Percentiles rank a stretch among this genome's conserved stretches.
These are phyloP conservation scores for Danielia reshetovae DNA, from an alignment of 805 yeast genomes.

Conservation along the genomic window DNA sequence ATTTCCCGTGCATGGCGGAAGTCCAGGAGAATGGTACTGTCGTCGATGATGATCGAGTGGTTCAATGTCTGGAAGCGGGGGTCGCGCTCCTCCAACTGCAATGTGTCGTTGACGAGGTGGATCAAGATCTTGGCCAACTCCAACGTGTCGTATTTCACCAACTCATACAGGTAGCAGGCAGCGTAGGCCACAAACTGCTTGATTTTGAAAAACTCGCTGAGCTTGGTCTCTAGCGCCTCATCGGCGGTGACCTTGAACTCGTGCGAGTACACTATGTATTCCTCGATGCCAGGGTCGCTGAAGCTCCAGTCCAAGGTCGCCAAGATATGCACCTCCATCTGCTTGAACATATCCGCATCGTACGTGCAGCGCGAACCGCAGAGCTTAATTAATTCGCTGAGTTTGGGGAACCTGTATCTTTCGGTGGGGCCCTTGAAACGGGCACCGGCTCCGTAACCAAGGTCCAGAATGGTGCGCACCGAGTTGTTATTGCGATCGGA, in stretches of 20 bases:
- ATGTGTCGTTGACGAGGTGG: constrained; percentile 30
- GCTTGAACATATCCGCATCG: constrained; percentile 43
- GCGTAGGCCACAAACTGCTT: constrained; percentile 50
- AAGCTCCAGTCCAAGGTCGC: constrained; percentile 70
- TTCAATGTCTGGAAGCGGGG: constrained; percentile 22
- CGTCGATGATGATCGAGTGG: constrained; percentile 6
- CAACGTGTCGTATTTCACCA: constrained; percentile 16
- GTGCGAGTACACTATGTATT: constrained; percentile 27
- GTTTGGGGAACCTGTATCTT: constrained; percentile 64
- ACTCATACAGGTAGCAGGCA: constrained; percentile 44
- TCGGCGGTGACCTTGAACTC: constrained; percentile 35
- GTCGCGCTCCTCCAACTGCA: constrained; percentile 19
- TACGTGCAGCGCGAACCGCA: constrained; percentile 64
- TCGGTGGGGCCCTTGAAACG: constrained; percentile 66
- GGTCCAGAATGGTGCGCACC: constrained; percentile 31
- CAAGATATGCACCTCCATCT: constrained; percentile 75
- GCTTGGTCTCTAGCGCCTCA: constrained; percentile 3
- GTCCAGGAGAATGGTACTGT: constrained; percentile 3
- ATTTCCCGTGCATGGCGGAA: constrained; percentile 5
- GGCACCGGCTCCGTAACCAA: constrained; percentile 51
- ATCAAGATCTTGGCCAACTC: constrained; percentile 27
- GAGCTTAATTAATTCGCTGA: constrained; percentile 59
- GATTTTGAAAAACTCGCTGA: constrained; percentile 38
- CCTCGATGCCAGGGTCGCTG: constrained; percentile 53
- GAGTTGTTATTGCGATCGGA: constrained; percentile 7